Evolutionary conservation across 2,329 filamentous ascomycete species (phyloP).

Genomic region (Aspergillus puulaauensis): DNA sequence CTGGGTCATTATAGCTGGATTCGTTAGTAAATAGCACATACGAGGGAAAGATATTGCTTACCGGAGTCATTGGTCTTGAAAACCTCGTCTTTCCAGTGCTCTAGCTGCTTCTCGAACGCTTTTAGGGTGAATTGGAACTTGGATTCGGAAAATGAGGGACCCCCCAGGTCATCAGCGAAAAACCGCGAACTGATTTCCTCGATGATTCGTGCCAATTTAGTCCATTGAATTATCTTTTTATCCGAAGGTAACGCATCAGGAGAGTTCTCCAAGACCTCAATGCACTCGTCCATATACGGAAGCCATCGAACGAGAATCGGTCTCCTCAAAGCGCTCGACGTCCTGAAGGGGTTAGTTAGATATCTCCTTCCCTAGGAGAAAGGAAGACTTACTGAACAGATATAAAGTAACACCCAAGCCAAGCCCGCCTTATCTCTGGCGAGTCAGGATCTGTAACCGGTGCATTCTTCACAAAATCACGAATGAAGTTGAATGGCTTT

Average conservation of each 20-base stretch:
- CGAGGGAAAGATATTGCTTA: constrained; percentile 41
- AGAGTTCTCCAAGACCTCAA: constrained; percentile 57
- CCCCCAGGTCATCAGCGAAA: constrained; percentile 62
- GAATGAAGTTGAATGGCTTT: constrained; percentile 34
- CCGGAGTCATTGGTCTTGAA: constrained; percentile 55
- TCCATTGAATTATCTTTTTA: constrained; percentile 56
- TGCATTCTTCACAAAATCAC: constrained; percentile 41
- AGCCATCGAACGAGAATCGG: constrained; percentile 61
- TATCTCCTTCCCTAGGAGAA: neutral
- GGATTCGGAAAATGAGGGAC: constrained; percentile 57
- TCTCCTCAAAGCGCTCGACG: constrained; percentile 58
- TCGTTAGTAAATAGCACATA: constrained; percentile 7
- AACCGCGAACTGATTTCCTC: constrained; percentile 70
- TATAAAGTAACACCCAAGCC: constrained; percentile 62
- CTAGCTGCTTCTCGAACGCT: constrained; percentile 64
- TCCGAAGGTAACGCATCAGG: constrained; percentile 59
- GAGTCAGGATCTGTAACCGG: constrained; percentile 49
- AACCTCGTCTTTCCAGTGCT: constrained; percentile 59
- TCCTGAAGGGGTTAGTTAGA: constrained; percentile 37
- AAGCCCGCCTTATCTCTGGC: constrained; percentile 58
- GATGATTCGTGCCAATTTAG: constrained; percentile 60
- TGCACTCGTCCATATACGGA: constrained; percentile 63
- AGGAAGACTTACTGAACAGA: constrained; percentile 50
- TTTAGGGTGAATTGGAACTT: constrained; percentile 65
- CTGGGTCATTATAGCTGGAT: constrained; percentile 60